Percentiles rank a stretch among this genome's conserved stretches.
phyloP scores from a whole-genome alignment of 169 alveolate species.

The Cryptosporidium tyzzeri region DNA sequence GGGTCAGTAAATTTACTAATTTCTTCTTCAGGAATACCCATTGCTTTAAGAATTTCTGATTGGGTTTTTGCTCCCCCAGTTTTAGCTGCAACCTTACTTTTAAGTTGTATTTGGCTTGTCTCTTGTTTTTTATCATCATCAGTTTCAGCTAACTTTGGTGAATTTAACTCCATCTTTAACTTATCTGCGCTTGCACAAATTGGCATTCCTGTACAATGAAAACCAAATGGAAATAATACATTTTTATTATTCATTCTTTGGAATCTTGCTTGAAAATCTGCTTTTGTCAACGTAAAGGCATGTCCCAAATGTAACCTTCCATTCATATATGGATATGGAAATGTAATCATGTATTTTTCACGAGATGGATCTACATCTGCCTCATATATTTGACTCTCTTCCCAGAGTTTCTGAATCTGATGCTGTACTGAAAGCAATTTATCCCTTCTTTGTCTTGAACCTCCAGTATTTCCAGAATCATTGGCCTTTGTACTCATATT shows the following conservation, averaged over 20 bases:
- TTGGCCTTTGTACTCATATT: constrained; percentile 26
- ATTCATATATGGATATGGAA: constrained; percentile 99
- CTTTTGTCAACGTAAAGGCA: constrained; percentile 95
- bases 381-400: constrained; percentile 87
- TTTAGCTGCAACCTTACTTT: constrained; percentile 89
- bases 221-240: constrained; percentile 97
- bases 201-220: constrained; percentile 99
- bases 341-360: constrained; percentile 93
- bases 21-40: constrained; percentile 94
- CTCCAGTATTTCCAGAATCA: constrained; percentile 26
- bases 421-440: constrained; percentile 89
- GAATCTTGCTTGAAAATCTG: constrained; percentile 97
- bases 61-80: constrained; percentile 88
- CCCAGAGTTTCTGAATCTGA: constrained; percentile 90
- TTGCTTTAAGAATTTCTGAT: constrained; percentile 90
- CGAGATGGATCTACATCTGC: constrained; percentile 87
- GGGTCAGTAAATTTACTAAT: constrained; percentile 96
- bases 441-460: constrained; percentile 84
- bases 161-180: constrained; percentile 87
- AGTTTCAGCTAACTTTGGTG: neutral
- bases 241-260: constrained; percentile 94
- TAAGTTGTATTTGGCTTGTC: constrained; percentile 77
- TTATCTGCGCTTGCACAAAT: constrained; percentile 97
- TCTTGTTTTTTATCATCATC: constrained; percentile 44
- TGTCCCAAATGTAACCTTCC: constrained; percentile 99